phyloP scores from a whole-genome alignment of 2,329 filamentous ascomycete species.

The Aspergillus neoniger region DNA sequence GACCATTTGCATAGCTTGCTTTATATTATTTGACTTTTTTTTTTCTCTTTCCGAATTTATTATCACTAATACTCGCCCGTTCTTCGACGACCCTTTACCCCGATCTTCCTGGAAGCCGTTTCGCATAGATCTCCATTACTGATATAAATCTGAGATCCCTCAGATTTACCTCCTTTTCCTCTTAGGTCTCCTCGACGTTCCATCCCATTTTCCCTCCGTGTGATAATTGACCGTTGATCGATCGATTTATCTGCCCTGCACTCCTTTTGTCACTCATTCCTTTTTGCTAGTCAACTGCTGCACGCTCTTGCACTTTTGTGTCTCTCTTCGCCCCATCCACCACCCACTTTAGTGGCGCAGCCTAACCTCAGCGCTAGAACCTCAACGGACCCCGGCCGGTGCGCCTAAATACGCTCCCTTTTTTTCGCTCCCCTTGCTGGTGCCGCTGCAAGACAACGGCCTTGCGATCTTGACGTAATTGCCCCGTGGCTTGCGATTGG shows the following conservation, averaged over 20 bases:
- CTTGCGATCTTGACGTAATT: constrained; percentile 27
- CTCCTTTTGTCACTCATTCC: constrained; percentile 10
- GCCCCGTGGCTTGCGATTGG: constrained; percentile 21
- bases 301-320: constrained; percentile 9
- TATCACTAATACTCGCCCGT: constrained; percentile 12
- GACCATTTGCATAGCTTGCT: constrained; percentile 9
- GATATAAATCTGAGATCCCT: constrained; percentile 18
- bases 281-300: constrained; percentile 2
- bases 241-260: constrained; percentile 11
- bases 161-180: constrained; percentile 6
- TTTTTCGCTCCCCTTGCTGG: constrained; percentile 14
- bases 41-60: constrained; percentile 10
- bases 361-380: constrained; percentile 20
- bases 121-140: constrained; percentile 16
- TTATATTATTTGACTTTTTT: constrained; percentile 11
- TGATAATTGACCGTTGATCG: constrained; percentile 17
- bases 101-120: constrained; percentile 11
- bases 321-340: constrained; percentile 12
- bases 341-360: constrained; percentile 21
- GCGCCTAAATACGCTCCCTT: constrained; percentile 19
- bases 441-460: constrained; percentile 24
- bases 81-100: constrained; percentile 11
- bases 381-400: constrained; percentile 17
- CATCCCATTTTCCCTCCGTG: constrained; percentile 1
- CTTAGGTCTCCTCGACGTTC: background rate